Evolutionary conservation across 192 early-diverging fungal species (phyloP), one percentile per base, ranked within the genome.

Genomic region (Chytriomyces confervae): DNA sequence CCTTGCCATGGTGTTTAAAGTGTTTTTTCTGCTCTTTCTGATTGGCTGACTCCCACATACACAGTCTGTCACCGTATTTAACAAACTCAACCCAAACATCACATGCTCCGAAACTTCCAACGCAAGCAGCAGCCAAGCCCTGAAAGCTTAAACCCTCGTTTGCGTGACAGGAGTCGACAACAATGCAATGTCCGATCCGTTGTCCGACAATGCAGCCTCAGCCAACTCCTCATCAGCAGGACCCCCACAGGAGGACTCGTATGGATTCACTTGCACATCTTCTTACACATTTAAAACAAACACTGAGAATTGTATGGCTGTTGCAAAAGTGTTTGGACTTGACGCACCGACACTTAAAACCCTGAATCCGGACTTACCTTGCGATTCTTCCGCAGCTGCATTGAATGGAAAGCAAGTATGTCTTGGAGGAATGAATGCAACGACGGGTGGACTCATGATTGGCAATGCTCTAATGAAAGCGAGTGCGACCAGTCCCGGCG

Each of bases 241-340:
- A 57, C 13, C 53, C 13, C 53, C 16, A 20, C 13, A 4, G 20
- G 53, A 13, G 53, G 20, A 57, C 53, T 20, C 36, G 36, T 36
- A 36, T 57, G 53, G 20, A 57, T n/a, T 57, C 3, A 20, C 20
- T 3, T 57, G 53, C 53, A 57, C 53, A 13, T 57, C 53, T n/a
- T 57, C 53, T 57, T 57, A 57, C 53, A 57, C 53, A n/a, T 57
- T 57, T 57, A 13, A 57, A 57, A 36, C 36, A 36, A 57, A 57
- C 53, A n/a, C 53, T 57, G 53, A 57, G 20, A 57, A 57, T 20
- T 57, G 53, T 20, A 57, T 20, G 5, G 53, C 20, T 13, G 53
- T 57, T 20, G 53, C 53, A 5, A 20, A 13, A 57, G 1, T 57
- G 53, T 57, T 57, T 57, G 53, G 53, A 57, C 20, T 57, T 1